phyloP scores from a whole-genome alignment of 768 basidiomycete species.

The Mycena olivaceomarginata region DNA sequence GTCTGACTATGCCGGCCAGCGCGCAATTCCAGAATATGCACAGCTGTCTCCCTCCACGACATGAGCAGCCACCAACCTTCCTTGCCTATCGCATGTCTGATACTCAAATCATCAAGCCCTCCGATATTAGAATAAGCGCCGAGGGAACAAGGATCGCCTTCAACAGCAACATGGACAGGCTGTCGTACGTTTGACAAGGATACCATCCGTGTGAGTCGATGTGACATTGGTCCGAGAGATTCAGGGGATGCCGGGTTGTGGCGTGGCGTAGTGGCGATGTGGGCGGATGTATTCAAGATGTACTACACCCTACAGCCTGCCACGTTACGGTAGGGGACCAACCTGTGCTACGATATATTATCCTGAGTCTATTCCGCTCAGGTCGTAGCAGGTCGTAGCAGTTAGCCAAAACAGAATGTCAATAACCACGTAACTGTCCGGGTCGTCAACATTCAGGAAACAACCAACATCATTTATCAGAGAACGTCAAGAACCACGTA shows the following conservation, averaged over 20 bases:
- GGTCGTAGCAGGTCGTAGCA: slow-evolving; percentile 15
- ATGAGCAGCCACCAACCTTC: slow-evolving; percentile 10
- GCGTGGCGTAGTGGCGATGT: slow-evolving; percentile 13
- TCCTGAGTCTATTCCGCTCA: slow-evolving; percentile 17
- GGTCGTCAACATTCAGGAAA: slow-evolving; percentile 13
- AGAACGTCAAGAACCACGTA: background rate
- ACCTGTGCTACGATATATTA: slow-evolving; percentile 4
- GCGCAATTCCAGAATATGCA: slow-evolving; percentile 14
- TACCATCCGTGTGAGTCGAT: slow-evolving; percentile 17
- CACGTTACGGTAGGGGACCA: slow-evolving; percentile 15
- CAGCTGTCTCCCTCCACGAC: slow-evolving; percentile 7
- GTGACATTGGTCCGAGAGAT: slow-evolving; percentile 10
- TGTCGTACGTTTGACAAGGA: slow-evolving; percentile 14
- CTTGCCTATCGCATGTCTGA: slow-evolving; percentile 14
- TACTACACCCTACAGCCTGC: slow-evolving; percentile 14
- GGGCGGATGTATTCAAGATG: slow-evolving; percentile 9
- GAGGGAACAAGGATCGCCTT: background rate
- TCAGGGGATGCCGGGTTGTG: slow-evolving; percentile 6
- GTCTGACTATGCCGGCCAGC: slow-evolving; percentile 12
- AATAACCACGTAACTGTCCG: slow-evolving; percentile 17
- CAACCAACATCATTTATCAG: slow-evolving; percentile 13
- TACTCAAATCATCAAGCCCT: background rate
- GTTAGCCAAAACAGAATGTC: slow-evolving; percentile 18
- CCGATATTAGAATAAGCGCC: slow-evolving; percentile 9
- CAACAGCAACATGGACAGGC: slow-evolving; percentile 1